Evolutionary conservation across 164 flowering plant species (phyloP), one percentile per base, ranked within the genome.

Genomic region (Saururus chinensis): DNA sequence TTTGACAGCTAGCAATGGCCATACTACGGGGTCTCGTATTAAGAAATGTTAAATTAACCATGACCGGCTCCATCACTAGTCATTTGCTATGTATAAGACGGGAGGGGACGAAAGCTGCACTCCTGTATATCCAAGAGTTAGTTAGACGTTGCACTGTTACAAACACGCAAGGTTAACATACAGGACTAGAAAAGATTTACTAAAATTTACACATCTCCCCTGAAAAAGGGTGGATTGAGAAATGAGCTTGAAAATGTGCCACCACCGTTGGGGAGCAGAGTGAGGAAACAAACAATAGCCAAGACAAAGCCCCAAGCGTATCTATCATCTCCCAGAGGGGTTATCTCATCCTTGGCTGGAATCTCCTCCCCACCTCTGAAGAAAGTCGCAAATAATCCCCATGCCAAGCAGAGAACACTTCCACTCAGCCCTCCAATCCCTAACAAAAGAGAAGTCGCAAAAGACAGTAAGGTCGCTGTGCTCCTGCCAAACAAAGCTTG

Each of bases 381-480:
- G 80, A 92, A 89, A 37, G 91, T 89, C 2, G 98, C 92, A 48
- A 92, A 92, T 13, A 92, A 70, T 4, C 98, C 98, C 98, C 98
- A 92, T 1, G 95, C 96, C 56, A 92, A 71, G 65, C 98, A 92
- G 20, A 92, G 85, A 23, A 92, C 93, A 51, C 96, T 92, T 53
- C 98, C 96, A 21, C 91, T 84, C 1, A 92, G 74, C 20, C 95
- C 96, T 26, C 98, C 98, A 3, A 92, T 87, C 4, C 93, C 93
- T 0, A 92, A 82, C 57, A 87, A 63, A 10, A 89, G 76, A 6
- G 98, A 89, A 16, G 92, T 89, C 5, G 83, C 95, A 59, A 86
- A 78, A 7, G 98, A 89, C 20, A 92, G 73, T 41, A 89, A 51
- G 1, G 76, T 64, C 0, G 98, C 93, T 11, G 79, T 74, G 70